These are phyloP conservation scores for Sonneratia alba DNA, from an alignment of 345 rosid species.

Conservation along the genomic window DNA sequence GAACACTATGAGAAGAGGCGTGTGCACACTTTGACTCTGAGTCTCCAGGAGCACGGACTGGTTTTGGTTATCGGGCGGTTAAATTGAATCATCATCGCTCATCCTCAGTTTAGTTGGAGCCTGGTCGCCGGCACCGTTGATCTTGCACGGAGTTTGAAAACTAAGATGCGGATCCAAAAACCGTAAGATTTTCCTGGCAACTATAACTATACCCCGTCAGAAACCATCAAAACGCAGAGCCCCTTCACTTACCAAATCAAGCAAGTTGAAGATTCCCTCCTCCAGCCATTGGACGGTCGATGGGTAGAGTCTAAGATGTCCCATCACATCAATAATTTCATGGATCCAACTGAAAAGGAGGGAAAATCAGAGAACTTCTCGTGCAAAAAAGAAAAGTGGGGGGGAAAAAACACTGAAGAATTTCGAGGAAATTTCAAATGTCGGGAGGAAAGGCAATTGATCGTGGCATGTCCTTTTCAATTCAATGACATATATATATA, in stretches of 20 bases:
- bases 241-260: neutral
- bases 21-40: too few relatives aligned
- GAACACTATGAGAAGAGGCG: too few relatives aligned
- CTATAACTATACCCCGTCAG: neutral
- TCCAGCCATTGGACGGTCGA: neutral
- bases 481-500: too few relatives aligned
- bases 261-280: neutral
- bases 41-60: too few relatives aligned
- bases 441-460: neutral
- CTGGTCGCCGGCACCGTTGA: too few relatives aligned
- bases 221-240: neutral
- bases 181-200: too few relatives aligned
- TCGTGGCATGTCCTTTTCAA: neutral
- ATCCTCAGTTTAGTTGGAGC: too few relatives aligned
- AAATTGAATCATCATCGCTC: too few relatives aligned
- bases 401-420: neutral
- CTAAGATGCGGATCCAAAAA: too few relatives aligned
- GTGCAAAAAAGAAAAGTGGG: neutral
- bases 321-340: neutral
- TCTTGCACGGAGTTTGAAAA: too few relatives aligned
- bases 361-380: neutral
- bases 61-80: too few relatives aligned
- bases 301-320: neutral
- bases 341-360: neutral
- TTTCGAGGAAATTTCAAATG: conserved; percentile 5